Base-by-base conservation (phyloP, 2,329 filamentous ascomycete species). In the Aspergillus puulaauensis region DNA sequence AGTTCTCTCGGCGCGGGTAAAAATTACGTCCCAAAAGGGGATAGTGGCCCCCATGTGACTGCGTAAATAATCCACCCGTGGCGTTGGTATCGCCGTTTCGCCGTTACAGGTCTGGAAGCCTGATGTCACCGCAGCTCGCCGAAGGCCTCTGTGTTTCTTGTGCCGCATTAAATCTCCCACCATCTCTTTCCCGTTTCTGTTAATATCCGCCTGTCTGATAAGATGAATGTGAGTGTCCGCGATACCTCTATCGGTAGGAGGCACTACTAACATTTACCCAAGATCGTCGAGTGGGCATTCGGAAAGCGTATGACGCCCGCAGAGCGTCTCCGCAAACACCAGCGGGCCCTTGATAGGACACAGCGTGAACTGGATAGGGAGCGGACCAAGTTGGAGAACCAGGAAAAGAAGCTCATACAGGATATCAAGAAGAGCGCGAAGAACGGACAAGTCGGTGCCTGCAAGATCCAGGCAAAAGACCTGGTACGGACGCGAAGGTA, bases 361-460 rank as follows among this genome's bases (percentile, higher is more conserved):
- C 95, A 98, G 71, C 88, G 95, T 66, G 95, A 99, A 75, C 85
- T 99, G 53, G 95, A 99, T 72, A 89, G 96, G 62, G 93, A 97
- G 75, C 86, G 95, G 57, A 88, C 93, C 64, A 99, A 99, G 80
- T 83, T 99, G 33, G 95, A 99, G 80, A 96, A 96, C 72, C 95
- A 99, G 75, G 95, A 99, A 81, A 98, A 97, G 86, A 96, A 96
- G 70, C 83, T 99, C 54, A 89, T 97, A 54, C 84, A 88, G 63
- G 93, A 98, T 72, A 99, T 99, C 80, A 98, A 96, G 82, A 96
- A 96, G 80, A 96, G 90, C 70, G 95, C 95, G 54, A 96, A 99
- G 80, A 96, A 95, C 81, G 92, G 92, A 5, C 93, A 99, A 79
- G 95, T 98, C 85, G 93, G 93, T n/a, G 93, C 95, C 14, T 91